Base-by-base conservation (phyloP, 345 rosid genomes). In the Lepidium didymum region DNA sequence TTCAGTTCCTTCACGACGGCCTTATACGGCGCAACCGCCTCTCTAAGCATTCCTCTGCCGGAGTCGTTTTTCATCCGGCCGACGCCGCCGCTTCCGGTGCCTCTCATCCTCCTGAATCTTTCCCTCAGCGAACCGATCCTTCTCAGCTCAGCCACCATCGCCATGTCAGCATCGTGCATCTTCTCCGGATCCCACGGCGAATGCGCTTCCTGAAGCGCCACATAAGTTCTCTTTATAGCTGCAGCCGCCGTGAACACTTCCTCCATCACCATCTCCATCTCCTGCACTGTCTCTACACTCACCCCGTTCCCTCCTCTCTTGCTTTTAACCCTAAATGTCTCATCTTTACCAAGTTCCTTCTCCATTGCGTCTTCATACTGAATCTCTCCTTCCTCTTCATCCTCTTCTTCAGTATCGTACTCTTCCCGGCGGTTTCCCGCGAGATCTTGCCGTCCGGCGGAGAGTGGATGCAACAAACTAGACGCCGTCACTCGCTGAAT, bases 121-220 rank as follows among this genome's bases (percentile, higher is more conserved):
- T 90, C 97, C 69, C 91, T 79, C 67, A 90, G 67, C 36, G 78
- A 84, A 18, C 80, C 89, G 9, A 93, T 55, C 86, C 76, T 85
- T 79, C 89, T 80, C 68, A 93, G 64, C 84, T 88, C 96, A 43
- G 83, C 88, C 45, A 88, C 92, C 80, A 90, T 86, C 35, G 88
- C 88, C 70, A 83, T 73, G 46, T 93, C 98, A 29, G 98, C 96
- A 23, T 60, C 84, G 73, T 92, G 78, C 87, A 93, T 88, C 79
- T 83, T 83, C 79, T 88, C 96, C 31, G 91, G 94, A 73, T 93
- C 96, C 98, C 98, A 93, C 25, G 98, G 98, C 13, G 85, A 83
- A 65, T 93, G 98, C 25, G 98, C 98, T 45, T 93, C 98, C 53
- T 93, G 97, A 18, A 90, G 69, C 56, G 69, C 69, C 29, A 78